A percentile compares a stretch with the other conserved stretches of the same genome.
Evolutionary conservation across 352 stramenopile species (phyloP).

Genomic region (Phytophthora syringae): DNA sequence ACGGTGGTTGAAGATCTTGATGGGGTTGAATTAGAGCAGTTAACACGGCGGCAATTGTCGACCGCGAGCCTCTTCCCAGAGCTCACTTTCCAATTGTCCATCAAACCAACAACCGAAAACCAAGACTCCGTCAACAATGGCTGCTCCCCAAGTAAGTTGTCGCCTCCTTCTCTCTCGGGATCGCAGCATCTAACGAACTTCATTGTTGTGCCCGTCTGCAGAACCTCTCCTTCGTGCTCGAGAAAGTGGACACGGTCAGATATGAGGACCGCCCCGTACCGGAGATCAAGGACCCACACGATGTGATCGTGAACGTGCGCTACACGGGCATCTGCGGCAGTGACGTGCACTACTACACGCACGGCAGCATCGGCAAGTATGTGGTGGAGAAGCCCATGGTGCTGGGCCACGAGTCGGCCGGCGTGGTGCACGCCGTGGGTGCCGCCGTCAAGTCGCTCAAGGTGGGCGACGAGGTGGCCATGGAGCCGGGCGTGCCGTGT

Average conservation of each 20-base stretch:
- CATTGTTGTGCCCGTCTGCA: neutral
- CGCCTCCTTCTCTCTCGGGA: too few relatives aligned
- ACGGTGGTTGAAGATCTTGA: too few relatives aligned
- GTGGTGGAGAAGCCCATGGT: slow-evolving; percentile 37
- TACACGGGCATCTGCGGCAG: slow-evolving; percentile 41
- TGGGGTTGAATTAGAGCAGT: too few relatives aligned
- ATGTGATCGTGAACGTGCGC: slow-evolving; percentile 33
- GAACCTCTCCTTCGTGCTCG: slow-evolving; percentile 37
- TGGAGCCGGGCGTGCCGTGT: slow-evolving; percentile 32
- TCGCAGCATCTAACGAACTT: too few relatives aligned
- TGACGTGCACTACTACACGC: slow-evolving; percentile 41
- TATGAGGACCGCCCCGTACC: slow-evolving; percentile 35
- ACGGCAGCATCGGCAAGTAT: slow-evolving; percentile 37
- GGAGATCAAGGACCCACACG: slow-evolving; percentile 29
- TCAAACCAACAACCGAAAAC: too few relatives aligned
- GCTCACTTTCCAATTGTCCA: too few relatives aligned
- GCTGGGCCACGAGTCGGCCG: slow-evolving; percentile 34
- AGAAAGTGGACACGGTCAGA: slow-evolving; percentile 33
- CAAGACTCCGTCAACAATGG: too few relatives aligned
- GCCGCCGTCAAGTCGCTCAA: slow-evolving; percentile 33
- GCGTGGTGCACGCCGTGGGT: slow-evolving; percentile 33
- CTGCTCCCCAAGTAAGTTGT: too few relatives aligned
- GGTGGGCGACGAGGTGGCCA: slow-evolving; percentile 31
- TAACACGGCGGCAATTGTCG: too few relatives aligned
- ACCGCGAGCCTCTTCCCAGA: too few relatives aligned